Percentiles rank a stretch among this genome's conserved stretches.
Conservation (phyloP, 352 stramenopile genomes). For the Pythium apleroticum region DNA sequence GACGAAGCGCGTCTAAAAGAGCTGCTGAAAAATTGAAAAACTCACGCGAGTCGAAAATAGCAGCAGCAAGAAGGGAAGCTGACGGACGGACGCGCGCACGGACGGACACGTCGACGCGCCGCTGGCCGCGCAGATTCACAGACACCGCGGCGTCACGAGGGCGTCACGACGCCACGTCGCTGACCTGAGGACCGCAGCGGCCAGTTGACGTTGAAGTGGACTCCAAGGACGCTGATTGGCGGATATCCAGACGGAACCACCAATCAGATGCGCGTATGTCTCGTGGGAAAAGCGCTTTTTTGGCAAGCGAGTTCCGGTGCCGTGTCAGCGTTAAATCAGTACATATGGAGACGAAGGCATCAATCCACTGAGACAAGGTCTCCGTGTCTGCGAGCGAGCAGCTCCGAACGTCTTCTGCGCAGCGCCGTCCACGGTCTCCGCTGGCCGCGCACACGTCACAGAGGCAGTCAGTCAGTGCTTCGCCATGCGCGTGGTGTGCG, state of each 20-base stretch:
- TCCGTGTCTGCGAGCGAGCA: neutral
- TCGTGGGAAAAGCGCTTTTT: neutral
- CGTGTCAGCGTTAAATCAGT: neutral
- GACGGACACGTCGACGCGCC: neutral
- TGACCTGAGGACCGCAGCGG: neutral
- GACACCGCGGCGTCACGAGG: neutral
- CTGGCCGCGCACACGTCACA: neutral
- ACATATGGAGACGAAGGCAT: neutral
- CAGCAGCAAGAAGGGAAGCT: neutral
- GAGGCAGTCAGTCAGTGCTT: neutral
- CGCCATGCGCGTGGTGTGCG: conserved; percentile 63
- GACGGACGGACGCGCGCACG: neutral
- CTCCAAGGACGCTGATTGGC: neutral
- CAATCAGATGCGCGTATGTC: neutral
- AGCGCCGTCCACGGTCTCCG: too few relatives aligned
- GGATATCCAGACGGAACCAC: neutral
- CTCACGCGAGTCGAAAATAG: neutral
- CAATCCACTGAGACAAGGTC: neutral
- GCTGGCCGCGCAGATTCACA: neutral
- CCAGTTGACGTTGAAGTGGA: neutral
- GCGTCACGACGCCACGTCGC: neutral
- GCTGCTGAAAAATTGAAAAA: conserved; percentile 1
- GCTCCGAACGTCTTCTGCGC: neutral
- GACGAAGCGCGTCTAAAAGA: too few relatives aligned
- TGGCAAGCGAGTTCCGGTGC: neutral